These are phyloP conservation scores for Crithidia expoeki DNA, from an alignment of 208 protist genomes.

Conservation along the genomic window DNA sequence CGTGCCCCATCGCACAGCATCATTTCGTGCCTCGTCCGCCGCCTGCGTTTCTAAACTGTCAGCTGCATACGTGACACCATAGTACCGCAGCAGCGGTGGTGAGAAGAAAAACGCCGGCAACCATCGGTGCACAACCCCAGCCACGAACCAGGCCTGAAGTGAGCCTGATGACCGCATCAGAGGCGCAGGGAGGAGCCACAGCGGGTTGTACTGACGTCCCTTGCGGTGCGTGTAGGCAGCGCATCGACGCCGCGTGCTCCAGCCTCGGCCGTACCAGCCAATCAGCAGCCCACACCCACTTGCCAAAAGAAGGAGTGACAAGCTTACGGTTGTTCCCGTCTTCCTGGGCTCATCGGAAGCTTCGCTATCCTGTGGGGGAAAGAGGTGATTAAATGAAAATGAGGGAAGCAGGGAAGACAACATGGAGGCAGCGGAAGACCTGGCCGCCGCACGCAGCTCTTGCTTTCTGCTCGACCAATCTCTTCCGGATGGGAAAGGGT, in stretches of 20 bases:
- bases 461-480: neutral
- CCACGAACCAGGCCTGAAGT: conserved; percentile 9
- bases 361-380: neutral
- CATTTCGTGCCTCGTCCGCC: neutral
- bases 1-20: conserved; percentile 24
- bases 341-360: too few relatives aligned
- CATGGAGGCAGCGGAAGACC: neutral
- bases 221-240: conserved; percentile 13
- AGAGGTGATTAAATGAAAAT: neutral
- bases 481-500: too few relatives aligned
- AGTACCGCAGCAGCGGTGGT: conserved; percentile 24
- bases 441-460: neutral
- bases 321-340: neutral
- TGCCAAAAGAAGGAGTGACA: neutral
- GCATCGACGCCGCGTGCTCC: conserved; percentile 2
- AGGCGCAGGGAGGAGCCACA: conserved; percentile 39
- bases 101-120: conserved; percentile 1
- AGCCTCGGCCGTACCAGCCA: conserved; percentile 8
- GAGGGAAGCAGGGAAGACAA: neutral
- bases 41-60: neutral
- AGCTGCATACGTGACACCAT: neutral
- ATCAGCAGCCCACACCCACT: neutral
- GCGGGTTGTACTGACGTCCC: conserved; percentile 23
- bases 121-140: conserved; percentile 18
- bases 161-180: neutral